Percentiles rank a stretch among this genome's conserved stretches.
These are phyloP conservation scores for Blastocladiella emersonii DNA, from an alignment of 371 early-diverging fungal species.

Conservation along the genomic window DNA sequence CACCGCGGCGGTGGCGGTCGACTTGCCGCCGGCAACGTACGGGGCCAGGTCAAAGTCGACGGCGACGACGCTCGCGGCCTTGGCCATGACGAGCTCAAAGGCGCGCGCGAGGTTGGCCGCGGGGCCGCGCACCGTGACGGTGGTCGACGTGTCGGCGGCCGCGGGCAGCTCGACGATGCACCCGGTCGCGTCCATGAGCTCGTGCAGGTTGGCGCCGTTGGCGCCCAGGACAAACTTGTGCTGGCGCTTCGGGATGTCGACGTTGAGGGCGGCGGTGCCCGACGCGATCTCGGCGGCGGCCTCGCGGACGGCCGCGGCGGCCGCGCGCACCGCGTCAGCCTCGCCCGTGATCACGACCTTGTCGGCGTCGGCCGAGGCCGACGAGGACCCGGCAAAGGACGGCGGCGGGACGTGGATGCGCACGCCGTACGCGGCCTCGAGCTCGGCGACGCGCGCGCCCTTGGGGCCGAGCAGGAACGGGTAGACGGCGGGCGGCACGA, in stretches of 20 bases:
- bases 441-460: constrained; percentile 33
- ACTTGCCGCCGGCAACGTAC: background rate
- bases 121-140: constrained; percentile 67
- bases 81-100: constrained; percentile 56
- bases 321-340: constrained; percentile 47
- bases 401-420: constrained; percentile 57
- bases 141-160: constrained; percentile 49
- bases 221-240: constrained; percentile 80
- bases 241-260: constrained; percentile 70
- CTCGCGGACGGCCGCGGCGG: constrained; percentile 42
- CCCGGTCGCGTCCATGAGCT: constrained; percentile 61
- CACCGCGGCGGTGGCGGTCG: background rate
- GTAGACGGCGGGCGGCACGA: constrained; percentile 46
- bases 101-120: constrained; percentile 48
- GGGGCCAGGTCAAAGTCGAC: constrained; percentile 23
- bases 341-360: constrained; percentile 41
- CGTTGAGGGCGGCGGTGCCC: constrained; percentile 38
- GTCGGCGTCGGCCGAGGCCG: background rate
- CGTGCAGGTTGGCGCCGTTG: constrained; percentile 57
- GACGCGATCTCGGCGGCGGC: constrained; percentile 43
- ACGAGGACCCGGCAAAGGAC: constrained; percentile 21
- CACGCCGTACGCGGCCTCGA: constrained; percentile 49
- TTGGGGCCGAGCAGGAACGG: constrained; percentile 70
- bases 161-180: constrained; percentile 72
- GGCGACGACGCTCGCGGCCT: constrained; percentile 25